Evolutionary conservation across 2,329 filamentous ascomycete genomes (phyloP).

Genomic region (Fusarium sp.): DNA sequence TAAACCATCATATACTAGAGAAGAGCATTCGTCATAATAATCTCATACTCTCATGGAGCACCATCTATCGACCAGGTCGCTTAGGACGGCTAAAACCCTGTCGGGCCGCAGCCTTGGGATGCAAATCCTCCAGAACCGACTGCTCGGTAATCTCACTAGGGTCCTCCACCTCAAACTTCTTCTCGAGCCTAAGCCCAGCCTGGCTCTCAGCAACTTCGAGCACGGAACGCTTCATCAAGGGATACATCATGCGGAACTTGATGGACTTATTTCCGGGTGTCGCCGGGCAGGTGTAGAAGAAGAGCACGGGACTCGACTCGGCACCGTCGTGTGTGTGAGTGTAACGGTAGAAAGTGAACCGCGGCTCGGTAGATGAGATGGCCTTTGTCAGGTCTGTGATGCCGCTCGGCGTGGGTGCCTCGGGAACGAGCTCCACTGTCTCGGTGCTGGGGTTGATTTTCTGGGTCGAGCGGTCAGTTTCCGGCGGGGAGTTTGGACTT

Average conservation of each 20-base stretch:
- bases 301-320: constrained; percentile 72
- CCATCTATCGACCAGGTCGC: constrained; percentile 73
- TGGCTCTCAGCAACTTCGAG: constrained; percentile 73
- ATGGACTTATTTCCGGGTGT: constrained; percentile 74
- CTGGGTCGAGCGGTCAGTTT: constrained; percentile 53
- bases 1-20: not conserved
- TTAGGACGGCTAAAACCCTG: constrained; percentile 81
- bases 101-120: constrained; percentile 73
- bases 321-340: constrained; percentile 65
- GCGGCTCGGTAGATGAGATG: constrained; percentile 76
- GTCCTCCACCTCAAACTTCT: constrained; percentile 76
- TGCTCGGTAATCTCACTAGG: constrained; percentile 77
- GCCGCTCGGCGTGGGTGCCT: constrained; percentile 63
- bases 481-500: not conserved
- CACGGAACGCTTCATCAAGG: constrained; percentile 75
- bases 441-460: constrained; percentile 79
- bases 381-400: constrained; percentile 67
- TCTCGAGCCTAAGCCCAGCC: constrained; percentile 73
- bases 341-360: constrained; percentile 83
- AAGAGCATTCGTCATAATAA: not conserved
- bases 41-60: constrained; percentile 7
- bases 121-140: constrained; percentile 73
- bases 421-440: constrained; percentile 72
- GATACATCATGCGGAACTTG: constrained; percentile 88
- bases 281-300: constrained; percentile 84